phyloP scores from a whole-genome alignment of 768 basidiomycete genomes.

The Russula virescens region DNA sequence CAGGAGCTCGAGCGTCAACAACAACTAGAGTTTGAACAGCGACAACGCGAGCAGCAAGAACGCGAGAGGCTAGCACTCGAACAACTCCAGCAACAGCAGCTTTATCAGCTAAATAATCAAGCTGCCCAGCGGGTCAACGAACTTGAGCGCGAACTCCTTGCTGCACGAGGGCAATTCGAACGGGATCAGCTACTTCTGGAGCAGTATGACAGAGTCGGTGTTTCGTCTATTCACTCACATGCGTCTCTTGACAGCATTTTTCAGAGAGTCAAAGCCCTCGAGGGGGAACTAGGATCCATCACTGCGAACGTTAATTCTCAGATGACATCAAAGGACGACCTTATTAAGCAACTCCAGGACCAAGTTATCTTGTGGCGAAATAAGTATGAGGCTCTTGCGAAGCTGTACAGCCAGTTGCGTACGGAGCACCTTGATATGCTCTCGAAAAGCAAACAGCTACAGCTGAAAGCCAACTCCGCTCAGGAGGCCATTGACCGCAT shows the following conservation, averaged over 20 bases:
- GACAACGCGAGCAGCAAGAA: constrained; percentile 84
- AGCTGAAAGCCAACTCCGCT: constrained; percentile 95
- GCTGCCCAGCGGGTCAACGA: constrained; percentile 71
- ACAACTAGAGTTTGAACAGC: constrained; percentile 83
- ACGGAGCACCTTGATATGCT: constrained; percentile 97
- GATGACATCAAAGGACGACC: constrained; percentile 85
- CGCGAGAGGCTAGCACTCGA: constrained; percentile 86
- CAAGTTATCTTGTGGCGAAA: constrained; percentile 96
- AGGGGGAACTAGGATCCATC: constrained; percentile 77
- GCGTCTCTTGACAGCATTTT: constrained; percentile 1
- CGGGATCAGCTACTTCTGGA: constrained; percentile 96
- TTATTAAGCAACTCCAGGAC: constrained; percentile 93
- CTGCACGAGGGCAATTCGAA: constrained; percentile 95
- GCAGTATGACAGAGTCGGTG: constrained; percentile 88
- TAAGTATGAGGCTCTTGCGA: constrained; percentile 98
- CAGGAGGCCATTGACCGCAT: constrained; percentile 97
- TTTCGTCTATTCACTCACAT: neutral
- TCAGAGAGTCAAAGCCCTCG: constrained; percentile 92
- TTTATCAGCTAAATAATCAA: constrained; percentile 75
- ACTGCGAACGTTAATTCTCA: constrained; percentile 77
- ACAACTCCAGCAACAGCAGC: constrained; percentile 75
- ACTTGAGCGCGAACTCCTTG: constrained; percentile 84
- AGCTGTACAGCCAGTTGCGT: constrained; percentile 96
- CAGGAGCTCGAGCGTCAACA: constrained; percentile 72
- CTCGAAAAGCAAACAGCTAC: constrained; percentile 93